These are phyloP conservation scores for Diversispora eburnea DNA, from an alignment of 192 early-diverging fungal species.

Conservation along the genomic window DNA sequence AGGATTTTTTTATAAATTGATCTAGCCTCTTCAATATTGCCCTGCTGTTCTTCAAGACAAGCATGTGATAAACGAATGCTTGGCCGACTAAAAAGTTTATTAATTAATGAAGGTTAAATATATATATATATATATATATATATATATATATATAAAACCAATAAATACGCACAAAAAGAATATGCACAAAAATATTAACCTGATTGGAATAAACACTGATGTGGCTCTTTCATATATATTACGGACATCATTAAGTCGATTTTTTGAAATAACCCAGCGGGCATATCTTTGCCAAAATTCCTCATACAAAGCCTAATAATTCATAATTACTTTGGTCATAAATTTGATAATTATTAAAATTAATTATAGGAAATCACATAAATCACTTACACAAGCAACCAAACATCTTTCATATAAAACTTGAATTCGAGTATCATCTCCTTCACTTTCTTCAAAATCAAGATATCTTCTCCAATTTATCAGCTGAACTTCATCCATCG, in stretches of 20 bases:
- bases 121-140: too few relatives aligned
- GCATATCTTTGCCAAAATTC: conserved; percentile 76
- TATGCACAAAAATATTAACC: conserved; percentile 27
- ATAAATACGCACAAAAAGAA: not conserved
- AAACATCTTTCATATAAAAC: conserved; percentile 71
- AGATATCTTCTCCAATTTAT: conserved; percentile 70
- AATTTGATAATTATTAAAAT: not conserved
- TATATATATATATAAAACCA: not conserved
- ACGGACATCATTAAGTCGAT: conserved; percentile 45
- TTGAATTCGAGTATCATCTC: conserved; percentile 53
- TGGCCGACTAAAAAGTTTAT: conserved; percentile 34
- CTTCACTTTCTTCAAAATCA: conserved; percentile 66
- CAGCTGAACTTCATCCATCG: conserved; percentile 65
- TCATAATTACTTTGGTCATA: not conserved
- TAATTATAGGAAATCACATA: not conserved
- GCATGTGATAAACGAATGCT: conserved; percentile 56
- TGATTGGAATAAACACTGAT: conserved; percentile 51
- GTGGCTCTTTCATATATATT: conserved; percentile 56
- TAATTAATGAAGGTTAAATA: not conserved
- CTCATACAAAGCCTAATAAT: conserved; percentile 64
- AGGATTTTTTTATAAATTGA: conserved; percentile 54
- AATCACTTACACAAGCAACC: conserved; percentile 65
- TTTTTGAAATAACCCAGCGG: conserved; percentile 47
- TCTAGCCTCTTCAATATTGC: conserved; percentile 52
- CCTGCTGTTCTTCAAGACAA: conserved; percentile 61